phyloP scores from a whole-genome alignment of 2,329 filamentous ascomycete genomes.

The Penicillium fuscoglaucum region DNA sequence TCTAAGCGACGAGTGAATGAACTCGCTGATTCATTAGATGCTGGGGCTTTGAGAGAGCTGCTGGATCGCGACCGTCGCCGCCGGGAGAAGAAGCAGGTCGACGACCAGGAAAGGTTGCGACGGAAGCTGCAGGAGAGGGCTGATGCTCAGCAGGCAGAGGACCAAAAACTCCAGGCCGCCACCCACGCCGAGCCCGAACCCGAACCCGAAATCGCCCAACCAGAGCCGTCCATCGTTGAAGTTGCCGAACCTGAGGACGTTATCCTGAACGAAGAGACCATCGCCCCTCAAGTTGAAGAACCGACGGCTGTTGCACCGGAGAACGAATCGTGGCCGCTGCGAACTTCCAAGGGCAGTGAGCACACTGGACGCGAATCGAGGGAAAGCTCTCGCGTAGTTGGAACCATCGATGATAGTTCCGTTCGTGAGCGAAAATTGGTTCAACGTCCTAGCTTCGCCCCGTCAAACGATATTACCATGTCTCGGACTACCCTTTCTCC shows the following conservation, averaged over 20 bases:
- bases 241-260: constrained; percentile 1
- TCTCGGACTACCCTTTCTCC: constrained; percentile 36
- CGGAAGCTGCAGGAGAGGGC: constrained; percentile 48
- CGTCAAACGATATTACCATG: constrained; percentile 37
- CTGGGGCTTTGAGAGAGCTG: constrained; percentile 78
- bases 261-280: background rate
- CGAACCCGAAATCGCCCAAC: background rate
- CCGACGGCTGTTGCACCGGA: background rate
- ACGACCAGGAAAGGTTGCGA: constrained; percentile 64
- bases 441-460: constrained; percentile 34
- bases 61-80: constrained; percentile 87
- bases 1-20: constrained; percentile 65
- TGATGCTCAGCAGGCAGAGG: constrained; percentile 57
- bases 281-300: constrained; percentile 10
- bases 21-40: constrained; percentile 81
- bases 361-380: constrained; percentile 27
- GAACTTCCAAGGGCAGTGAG: constrained; percentile 33
- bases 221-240: constrained; percentile 1
- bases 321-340: constrained; percentile 37
- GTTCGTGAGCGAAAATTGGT: constrained; percentile 31
- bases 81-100: constrained; percentile 70
- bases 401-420: constrained; percentile 38
- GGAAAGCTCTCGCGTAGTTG: constrained; percentile 35
- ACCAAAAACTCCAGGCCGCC: constrained; percentile 35
- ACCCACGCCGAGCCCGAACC: background rate